Percentiles rank a stretch among this genome's conserved stretches.
Conservation (phyloP, 1,284 basidiomycete genomes). For the Laetiporus sulphureus region DNA sequence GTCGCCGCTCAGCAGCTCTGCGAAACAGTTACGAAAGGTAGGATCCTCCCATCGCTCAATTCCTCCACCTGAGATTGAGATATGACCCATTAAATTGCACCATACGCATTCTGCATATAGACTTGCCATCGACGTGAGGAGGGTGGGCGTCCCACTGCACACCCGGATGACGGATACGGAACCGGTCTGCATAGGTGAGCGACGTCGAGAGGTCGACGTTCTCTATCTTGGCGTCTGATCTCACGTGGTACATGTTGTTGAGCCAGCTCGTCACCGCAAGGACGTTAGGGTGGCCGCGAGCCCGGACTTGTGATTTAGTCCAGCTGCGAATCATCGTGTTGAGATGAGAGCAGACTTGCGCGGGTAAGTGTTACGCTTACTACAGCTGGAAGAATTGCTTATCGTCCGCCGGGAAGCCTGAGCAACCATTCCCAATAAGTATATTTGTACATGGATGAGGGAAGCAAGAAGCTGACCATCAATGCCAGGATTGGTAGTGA, state of each 20-base stretch:
- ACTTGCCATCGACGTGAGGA: conserved; percentile 72
- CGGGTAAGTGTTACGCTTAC: conserved; percentile 30
- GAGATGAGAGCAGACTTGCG: background rate
- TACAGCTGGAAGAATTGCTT: conserved; percentile 72
- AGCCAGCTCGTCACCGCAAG: conserved; percentile 55
- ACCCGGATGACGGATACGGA: conserved; percentile 78
- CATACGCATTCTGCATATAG: conserved; percentile 1
- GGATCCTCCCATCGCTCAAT: conserved; percentile 86
- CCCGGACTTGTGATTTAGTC: conserved; percentile 65
- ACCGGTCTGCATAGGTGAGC: conserved; percentile 75
- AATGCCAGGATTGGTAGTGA: conserved; percentile 47
- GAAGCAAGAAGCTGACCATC: conserved; percentile 42
- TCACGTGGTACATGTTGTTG: conserved; percentile 54
- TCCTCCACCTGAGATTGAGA: conserved; percentile 45
- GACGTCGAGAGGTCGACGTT: conserved; percentile 64
- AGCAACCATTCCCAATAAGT: background rate
- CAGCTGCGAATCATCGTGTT: conserved; percentile 38
- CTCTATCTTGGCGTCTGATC: conserved; percentile 31
- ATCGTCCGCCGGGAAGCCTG: conserved; percentile 49
- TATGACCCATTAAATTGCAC: conserved; percentile 3
- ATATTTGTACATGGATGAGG: no score
- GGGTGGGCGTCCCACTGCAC: conserved; percentile 58
- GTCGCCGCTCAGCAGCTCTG: conserved; percentile 57
- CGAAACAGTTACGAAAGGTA: conserved; percentile 59
- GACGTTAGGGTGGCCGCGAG: conserved; percentile 71